Base-by-base conservation (phyloP, 805 yeast genomes). In the Cyberlindnera mississippiensis region DNA sequence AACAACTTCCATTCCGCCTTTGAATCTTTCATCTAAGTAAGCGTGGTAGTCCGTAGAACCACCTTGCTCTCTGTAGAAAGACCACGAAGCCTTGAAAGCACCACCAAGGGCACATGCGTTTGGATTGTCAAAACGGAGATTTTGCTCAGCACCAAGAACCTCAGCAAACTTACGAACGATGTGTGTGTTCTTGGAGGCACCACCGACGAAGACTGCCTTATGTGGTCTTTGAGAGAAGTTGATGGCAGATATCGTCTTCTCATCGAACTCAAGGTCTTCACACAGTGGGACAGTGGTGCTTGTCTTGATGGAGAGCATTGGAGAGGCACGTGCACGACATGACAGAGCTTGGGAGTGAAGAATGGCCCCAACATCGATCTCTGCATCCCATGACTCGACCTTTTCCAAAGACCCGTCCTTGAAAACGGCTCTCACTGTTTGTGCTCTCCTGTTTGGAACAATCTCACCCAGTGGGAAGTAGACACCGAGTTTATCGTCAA, bases 51-150 rank as follows among this genome's bases (percentile, higher is more conserved):
- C 46, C 6, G 39, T 41, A 3, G 15, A 16, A 2, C 48, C 50
- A 6, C 52, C 48, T 2, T 42, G 35, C 13, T 56, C 43, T 9
- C 52, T 52, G 15, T 54, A 49, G 18, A 42, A 39, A 29, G 86
- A 75, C 95, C 95, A 88, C 36, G 81, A 68, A 1, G 96, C 91
- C 58, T 85, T 84, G 64, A 74, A 85, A 32, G 95, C 91, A 4
- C 96, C 96, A 19, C 96, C 96, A 28, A 86, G 62, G 0, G 96
- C 96, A 71, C 96, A 89, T 1, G 96, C 93, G 63, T 89, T 89
- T 7, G 91, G 79, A 35, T 86, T 76, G 54, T 85, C 89, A 29
- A 84, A 80, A 45, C 78, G 76, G 59, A 63, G 85, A 40, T 38
- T 45, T 17, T 44, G 31, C 47, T 83, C 79, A 1, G 90, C 93